phyloP scores from a whole-genome alignment of 768 basidiomycete genomes.

The Boletus huronensis region DNA sequence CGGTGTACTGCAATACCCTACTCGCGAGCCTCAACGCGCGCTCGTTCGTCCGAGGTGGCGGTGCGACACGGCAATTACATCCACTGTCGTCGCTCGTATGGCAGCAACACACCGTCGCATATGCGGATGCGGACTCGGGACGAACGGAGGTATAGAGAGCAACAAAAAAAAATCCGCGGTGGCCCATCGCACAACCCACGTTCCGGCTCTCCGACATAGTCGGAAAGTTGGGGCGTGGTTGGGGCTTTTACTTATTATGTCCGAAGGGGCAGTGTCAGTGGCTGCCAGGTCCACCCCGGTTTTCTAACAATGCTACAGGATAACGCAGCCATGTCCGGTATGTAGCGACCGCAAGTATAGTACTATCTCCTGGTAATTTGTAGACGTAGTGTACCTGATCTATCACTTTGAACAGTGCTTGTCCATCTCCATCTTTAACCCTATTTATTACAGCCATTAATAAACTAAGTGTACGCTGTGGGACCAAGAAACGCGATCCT shows the following conservation, averaged over 20 bases:
- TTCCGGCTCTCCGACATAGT: neutral
- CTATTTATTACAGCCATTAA: too few species aligned
- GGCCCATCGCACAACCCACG: too few species aligned
- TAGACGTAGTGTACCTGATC: neutral
- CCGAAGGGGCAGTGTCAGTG: neutral
- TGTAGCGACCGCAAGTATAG: neutral
- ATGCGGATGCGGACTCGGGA: neutral
- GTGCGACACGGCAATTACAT: neutral
- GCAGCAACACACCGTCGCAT: neutral
- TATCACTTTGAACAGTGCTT: neutral
- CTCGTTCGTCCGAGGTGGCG: constrained; percentile 9
- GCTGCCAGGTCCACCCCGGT: neutral
- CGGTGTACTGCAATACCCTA: constrained; percentile 34
- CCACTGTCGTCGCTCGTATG: constrained; percentile 6
- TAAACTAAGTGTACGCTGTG: too few species aligned
- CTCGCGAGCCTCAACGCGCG: constrained; percentile 33
- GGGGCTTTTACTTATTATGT: neutral
- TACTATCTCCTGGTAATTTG: neutral
- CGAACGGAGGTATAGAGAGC: neutral
- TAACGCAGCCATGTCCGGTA: neutral
- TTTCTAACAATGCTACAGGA: neutral
- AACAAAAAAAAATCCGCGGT: neutral
- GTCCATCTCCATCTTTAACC: too few species aligned
- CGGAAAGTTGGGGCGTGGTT: too few species aligned
- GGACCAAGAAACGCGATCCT: too few species aligned